Conservation (phyloP, 192 early-diverging fungal genomes). For the Phlyctochytrium planicorne region DNA sequence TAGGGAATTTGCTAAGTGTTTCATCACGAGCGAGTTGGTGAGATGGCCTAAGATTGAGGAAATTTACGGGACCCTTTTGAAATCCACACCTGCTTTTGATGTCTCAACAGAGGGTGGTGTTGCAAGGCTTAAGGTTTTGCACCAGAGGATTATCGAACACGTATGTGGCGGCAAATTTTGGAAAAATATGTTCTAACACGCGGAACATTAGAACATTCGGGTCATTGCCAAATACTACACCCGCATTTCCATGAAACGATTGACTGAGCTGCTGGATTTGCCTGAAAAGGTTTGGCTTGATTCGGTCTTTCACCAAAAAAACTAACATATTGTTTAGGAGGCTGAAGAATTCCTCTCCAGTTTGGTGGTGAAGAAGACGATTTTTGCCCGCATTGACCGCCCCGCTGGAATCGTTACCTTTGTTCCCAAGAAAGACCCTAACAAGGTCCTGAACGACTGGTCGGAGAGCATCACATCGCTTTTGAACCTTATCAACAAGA, state of each 20-base stretch:
- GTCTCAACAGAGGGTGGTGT: constrained; percentile 70
- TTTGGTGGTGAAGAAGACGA: constrained; percentile 90
- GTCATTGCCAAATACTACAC: constrained; percentile 97
- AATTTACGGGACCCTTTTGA: constrained; percentile 77
- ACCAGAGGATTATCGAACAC: constrained; percentile 95
- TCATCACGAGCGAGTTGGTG: constrained; percentile 90
- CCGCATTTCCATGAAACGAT: constrained; percentile 77
- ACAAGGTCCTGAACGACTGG: constrained; percentile 93
- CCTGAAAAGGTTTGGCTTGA: constrained; percentile 58
- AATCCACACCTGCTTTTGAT: constrained; percentile 73
- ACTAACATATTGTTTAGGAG: constrained; percentile 53
- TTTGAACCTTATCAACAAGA: constrained; percentile 92
- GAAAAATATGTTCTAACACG: neutral
- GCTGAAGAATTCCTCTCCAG: constrained; percentile 91
- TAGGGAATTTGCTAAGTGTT: constrained; percentile 82
- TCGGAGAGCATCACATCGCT: constrained; percentile 84
- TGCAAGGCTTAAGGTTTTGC: constrained; percentile 79
- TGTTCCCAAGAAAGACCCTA: constrained; percentile 77
- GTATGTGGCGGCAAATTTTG: constrained; percentile 41
- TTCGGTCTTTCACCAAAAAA: neutral
- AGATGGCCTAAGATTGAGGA: constrained; percentile 94
- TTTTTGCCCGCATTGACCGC: constrained; percentile 94
- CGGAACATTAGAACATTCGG: constrained; percentile 73
- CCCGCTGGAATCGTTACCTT: constrained; percentile 89
- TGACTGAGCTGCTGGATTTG: constrained; percentile 90